Conservation (phyloP, 176 grass and related monocot genomes). For the Oropetium thomaeum region DNA sequence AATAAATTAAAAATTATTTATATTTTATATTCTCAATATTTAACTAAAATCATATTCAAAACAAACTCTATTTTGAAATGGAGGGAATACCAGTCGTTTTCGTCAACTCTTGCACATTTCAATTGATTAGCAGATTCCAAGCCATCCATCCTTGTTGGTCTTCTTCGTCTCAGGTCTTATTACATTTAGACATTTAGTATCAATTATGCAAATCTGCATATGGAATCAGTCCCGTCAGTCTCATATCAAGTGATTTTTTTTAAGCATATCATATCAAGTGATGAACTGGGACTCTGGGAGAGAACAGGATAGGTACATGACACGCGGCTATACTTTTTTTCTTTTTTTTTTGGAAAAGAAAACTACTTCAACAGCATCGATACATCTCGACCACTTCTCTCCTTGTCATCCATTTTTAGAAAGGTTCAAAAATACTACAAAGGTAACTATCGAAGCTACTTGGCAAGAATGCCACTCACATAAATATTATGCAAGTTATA, state of each 20-base stretch:
- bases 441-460: not conserved
- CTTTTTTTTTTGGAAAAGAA: no score
- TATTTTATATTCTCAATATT: no score
- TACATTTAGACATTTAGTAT: not conserved
- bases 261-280: no score
- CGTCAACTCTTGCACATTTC: not conserved
- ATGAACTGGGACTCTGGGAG: no score
- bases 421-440: no score
- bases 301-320: not conserved
- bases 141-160: not conserved
- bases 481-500: slow-evolving; percentile 14
- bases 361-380: not conserved
- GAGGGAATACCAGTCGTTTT: not conserved
- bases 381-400: not conserved
- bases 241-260: no score
- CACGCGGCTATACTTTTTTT: not conserved
- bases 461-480: not conserved
- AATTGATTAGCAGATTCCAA: not conserved
- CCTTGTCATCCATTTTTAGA: not conserved
- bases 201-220: not conserved
- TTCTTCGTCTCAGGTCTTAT: not conserved
- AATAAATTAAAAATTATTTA: no score
- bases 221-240: not conserved
- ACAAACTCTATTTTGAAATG: not conserved
- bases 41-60: no score